Base-by-base conservation (phyloP, 805 yeast genomes). In the Barnettozyma botsteinii region DNA sequence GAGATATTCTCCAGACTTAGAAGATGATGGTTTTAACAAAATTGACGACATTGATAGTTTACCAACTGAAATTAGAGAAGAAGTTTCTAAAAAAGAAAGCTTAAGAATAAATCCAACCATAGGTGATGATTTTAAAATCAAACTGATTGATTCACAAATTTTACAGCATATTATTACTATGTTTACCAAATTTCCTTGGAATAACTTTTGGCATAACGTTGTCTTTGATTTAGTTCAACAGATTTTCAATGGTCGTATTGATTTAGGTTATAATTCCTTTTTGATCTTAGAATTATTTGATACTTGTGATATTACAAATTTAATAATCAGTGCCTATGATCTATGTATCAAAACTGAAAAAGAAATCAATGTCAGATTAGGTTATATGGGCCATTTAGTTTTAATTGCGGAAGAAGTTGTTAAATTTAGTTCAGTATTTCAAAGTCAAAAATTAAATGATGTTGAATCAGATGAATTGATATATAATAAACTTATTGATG, bases 321-420 rank as follows among this genome's bases (percentile, higher is more conserved):
- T 75, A 38, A 81, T 84, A 36, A 76, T 83, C 29, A 69, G 73
- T 28, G 87, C 91, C 3, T 83, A 83, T 49, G 64, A 65, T 35
- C 67, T 68, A 34, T 80, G 85, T 49, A 65, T 67, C 25, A 76
- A 73, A 42, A 72, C 78, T 47, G 88, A 87, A 56, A 72, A 70
- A 47, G 67, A 62, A 36, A 71, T 72, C 4, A 77, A 77, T 13
- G 73, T 86, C 12, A 69, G 97, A 40, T 75, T 93, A 18, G 98
- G 98, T 0, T 93, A 91, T 59, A 89, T 91, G 89, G 98, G 98
- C 20, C 98, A 93, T 59, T 63, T 93, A 45, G 87, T 95, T 4
- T 67, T 93, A 30, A 86, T 93, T 38, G 89, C 96, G 33, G 98
- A 93, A 60, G 98, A 93, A 60, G 93, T 93, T 35, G 96, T 89